phyloP scores from a whole-genome alignment of 331 rosid species.

The Phaseolus coccineus region DNA sequence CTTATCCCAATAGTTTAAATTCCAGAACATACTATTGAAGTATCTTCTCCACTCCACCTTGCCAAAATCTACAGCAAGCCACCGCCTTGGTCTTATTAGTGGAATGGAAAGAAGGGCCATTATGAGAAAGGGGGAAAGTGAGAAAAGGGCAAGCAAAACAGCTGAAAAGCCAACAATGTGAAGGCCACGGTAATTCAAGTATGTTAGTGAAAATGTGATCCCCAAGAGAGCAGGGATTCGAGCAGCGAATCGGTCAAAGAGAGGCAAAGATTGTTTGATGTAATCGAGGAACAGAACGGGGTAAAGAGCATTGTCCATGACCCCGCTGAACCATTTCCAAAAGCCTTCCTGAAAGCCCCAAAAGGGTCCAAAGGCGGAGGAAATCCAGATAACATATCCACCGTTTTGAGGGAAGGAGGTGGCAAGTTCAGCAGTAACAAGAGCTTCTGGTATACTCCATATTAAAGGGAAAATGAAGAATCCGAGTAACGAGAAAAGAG shows the following conservation, averaged over 20 bases:
- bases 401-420: conserved; percentile 81
- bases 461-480: conserved; percentile 74
- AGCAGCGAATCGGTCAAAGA: conserved; percentile 55
- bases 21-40: conserved; percentile 88
- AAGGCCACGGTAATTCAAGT: conserved; percentile 79
- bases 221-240: conserved; percentile 77
- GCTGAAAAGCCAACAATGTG: conserved; percentile 87
- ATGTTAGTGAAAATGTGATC: conserved; percentile 70
- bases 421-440: conserved; percentile 87
- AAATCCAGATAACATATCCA: conserved; percentile 83
- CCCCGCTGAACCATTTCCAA: conserved; percentile 95
- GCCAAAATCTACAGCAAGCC: conserved; percentile 63
- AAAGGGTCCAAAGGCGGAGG: conserved; percentile 80
- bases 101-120: conserved; percentile 75
- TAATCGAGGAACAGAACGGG: conserved; percentile 88
- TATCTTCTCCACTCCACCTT: conserved; percentile 75
- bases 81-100: conserved; percentile 53
- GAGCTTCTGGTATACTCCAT: conserved; percentile 89
- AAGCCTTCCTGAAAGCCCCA: conserved; percentile 95
- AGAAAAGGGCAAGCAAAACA: conserved; percentile 70
- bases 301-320: conserved; percentile 89
- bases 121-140: conserved; percentile 69
- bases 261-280: conserved; percentile 72
- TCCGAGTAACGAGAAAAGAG: conserved; percentile 76
- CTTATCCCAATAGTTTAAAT: conserved; percentile 89